Evolutionary conservation across 2,329 filamentous ascomycete genomes (phyloP), one percentile per base, ranked within the genome.

Genomic region (Thelonectria rubi): DNA sequence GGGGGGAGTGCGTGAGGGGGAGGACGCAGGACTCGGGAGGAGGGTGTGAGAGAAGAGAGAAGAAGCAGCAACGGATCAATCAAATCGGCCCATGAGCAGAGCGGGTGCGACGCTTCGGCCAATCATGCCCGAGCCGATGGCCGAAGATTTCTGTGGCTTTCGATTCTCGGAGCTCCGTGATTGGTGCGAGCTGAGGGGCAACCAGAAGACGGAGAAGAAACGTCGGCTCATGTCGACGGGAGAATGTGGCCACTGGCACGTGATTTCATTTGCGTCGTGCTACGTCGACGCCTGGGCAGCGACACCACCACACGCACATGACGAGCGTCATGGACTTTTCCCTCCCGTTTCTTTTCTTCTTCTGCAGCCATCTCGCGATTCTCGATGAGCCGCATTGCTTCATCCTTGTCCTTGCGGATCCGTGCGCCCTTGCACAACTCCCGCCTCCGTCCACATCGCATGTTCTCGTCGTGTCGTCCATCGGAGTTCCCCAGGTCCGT

Each of bases 151-250:
- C 54, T 57, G 24, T 58, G 42, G 34, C 47, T 37, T 56, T 48
- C 47, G 40, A 11, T 39, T 21, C 55, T 45, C 48, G 37, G 47
- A 42, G 39, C 54, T 55, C 60, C 60, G 37, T 74, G 71, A 77
- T 77, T 77, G 75, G 75, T 32, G 55, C 6, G 12, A 30, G 21
- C 51, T 72, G 74, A 70, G 75, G 75, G 75, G 72, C 5, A 65
- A 71, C 62, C 55, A 55, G 50, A 39, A 60, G 34, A 14, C 15
- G 12, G 6, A 7, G 15, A 15, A 37, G 34, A 56, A 51, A 24
- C 12, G 68, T 69, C 64, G 64, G 50, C 62, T 65, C 55, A 63
- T 65, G 55, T 55, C 43, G 69, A 59, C 55, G 47, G 48, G 47
- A 55, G 43, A 49, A 49, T 66, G 67, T 61, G 68, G 58, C 62